Percentiles rank a stretch among this genome's conserved stretches.
Evolutionary conservation across 208 protist species (phyloP).

Genomic region (Trypanosoma boissoni): DNA sequence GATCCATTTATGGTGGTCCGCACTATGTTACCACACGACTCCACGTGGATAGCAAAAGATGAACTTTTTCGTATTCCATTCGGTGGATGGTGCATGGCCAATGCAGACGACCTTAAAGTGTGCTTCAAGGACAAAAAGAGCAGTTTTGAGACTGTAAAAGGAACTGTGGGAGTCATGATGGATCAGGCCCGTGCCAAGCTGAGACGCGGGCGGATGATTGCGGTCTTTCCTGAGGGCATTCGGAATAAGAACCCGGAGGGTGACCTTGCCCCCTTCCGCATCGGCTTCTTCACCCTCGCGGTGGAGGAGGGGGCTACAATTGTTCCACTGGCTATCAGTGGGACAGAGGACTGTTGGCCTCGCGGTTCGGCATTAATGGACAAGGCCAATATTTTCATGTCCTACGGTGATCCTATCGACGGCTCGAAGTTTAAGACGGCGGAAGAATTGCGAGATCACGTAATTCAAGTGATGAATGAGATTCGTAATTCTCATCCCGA

Average conservation of each 20-base stretch:
- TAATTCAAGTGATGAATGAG: constrained; percentile 56
- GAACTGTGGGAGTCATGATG: constrained; percentile 78
- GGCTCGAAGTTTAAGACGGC: constrained; percentile 54
- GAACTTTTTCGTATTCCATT: constrained; percentile 81
- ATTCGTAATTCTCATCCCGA: constrained; percentile 74
- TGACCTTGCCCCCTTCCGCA: constrained; percentile 62
- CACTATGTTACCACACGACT: constrained; percentile 68
- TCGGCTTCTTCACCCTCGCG: constrained; percentile 80
- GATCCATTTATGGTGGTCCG: constrained; percentile 78
- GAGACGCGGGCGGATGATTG: constrained; percentile 72
- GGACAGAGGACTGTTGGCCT: constrained; percentile 77
- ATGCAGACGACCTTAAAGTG: constrained; percentile 73
- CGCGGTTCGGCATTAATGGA: constrained; percentile 48
- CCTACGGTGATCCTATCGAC: constrained; percentile 71
- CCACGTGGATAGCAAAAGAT: constrained; percentile 79
- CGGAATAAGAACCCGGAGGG: constrained; percentile 70
- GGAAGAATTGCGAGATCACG: constrained; percentile 62
- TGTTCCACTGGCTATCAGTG: constrained; percentile 76
- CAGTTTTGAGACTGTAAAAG: constrained; percentile 78
- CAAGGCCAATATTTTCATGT: constrained; percentile 52
- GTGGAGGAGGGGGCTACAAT: constrained; percentile 76
- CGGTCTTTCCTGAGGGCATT: constrained; percentile 82
- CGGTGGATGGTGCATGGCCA: constrained; percentile 77
- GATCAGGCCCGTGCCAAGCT: constrained; percentile 60
- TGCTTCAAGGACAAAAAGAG: constrained; percentile 69